Evolutionary conservation across 345 rosid species (phyloP).

Genomic region (Rhodamnia rubescens): DNA sequence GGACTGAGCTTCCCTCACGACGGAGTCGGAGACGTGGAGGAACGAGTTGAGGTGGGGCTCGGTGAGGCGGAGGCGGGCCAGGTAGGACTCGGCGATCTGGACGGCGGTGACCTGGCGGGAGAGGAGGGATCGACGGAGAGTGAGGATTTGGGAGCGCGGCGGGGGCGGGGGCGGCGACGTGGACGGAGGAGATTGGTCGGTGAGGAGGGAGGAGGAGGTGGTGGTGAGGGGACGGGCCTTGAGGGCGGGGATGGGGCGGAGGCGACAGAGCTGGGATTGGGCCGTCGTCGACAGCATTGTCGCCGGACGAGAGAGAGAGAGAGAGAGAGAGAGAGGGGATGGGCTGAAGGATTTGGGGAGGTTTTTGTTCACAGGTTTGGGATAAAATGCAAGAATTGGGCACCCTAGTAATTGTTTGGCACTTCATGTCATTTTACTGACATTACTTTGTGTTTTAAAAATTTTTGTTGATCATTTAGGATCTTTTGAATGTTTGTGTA

Average conservation of each 20-base stretch:
- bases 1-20: constrained; percentile 36
- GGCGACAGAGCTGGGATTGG: background rate
- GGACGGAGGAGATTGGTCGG: constrained; percentile 13
- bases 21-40: constrained; percentile 57
- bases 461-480: no score
- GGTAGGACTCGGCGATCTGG: constrained; percentile 64
- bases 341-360: constrained; percentile 30
- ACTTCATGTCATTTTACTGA: background rate
- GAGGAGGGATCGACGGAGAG: constrained; percentile 66
- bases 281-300: background rate
- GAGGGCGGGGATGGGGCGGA: constrained; percentile 16
- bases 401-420: background rate
- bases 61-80: constrained; percentile 48
- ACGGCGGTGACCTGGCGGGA: constrained; percentile 48
- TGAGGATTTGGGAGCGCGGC: constrained; percentile 57
- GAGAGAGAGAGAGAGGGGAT: constrained; percentile 12
- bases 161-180: constrained; percentile 8
- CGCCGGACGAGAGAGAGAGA: background rate
- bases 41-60: constrained; percentile 73
- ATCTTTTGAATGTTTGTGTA: background rate
- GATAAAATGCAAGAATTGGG: background rate
- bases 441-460: background rate
- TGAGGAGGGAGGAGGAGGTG: background rate
- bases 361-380: constrained; percentile 12
- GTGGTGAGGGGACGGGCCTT: constrained; percentile 9